Conservation (phyloP, 208 protist species). For the Jaenimonas drosophilae region DNA sequence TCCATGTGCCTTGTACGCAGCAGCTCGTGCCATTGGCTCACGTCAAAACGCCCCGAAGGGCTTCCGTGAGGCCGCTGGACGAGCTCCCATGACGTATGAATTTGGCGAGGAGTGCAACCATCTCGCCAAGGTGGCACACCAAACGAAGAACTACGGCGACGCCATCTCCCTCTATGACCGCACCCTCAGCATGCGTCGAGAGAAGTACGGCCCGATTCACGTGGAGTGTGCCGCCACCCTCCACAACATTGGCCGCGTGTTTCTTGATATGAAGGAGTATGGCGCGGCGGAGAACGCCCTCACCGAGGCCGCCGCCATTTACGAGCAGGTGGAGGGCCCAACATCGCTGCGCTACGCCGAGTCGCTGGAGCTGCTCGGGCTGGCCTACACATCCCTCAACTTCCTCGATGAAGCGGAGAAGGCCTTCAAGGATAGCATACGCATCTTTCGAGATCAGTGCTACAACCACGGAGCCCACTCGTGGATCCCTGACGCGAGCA, state of each 20-base stretch:
- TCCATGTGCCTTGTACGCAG: constrained; percentile 8
- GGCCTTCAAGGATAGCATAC: constrained; percentile 85
- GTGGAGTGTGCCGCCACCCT: constrained; percentile 72
- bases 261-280: constrained; percentile 87
- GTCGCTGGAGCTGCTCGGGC: constrained; percentile 70
- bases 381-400: constrained; percentile 75
- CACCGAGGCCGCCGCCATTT: constrained; percentile 82
- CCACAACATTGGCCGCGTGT: constrained; percentile 81
- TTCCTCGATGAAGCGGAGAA: constrained; percentile 86
- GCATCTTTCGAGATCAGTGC: constrained; percentile 63
- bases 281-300: constrained; percentile 83
- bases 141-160: constrained; percentile 86
- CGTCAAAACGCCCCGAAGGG: constrained; percentile 79
- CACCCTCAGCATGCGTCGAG: constrained; percentile 64
- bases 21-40: constrained; percentile 59
- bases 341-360: constrained; percentile 74
- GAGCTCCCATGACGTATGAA: constrained; percentile 75
- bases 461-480: constrained; percentile 75
- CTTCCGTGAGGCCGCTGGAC: constrained; percentile 69
- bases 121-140: constrained; percentile 69
- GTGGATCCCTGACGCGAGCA: constrained; percentile 56
- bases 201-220: constrained; percentile 80
- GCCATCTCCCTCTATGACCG: constrained; percentile 82
- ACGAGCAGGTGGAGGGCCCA: constrained; percentile 68
- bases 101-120: constrained; percentile 83